These are phyloP conservation scores for Hyphopichia homilentoma DNA, from an alignment of 805 yeast species.

Conservation along the genomic window DNA sequence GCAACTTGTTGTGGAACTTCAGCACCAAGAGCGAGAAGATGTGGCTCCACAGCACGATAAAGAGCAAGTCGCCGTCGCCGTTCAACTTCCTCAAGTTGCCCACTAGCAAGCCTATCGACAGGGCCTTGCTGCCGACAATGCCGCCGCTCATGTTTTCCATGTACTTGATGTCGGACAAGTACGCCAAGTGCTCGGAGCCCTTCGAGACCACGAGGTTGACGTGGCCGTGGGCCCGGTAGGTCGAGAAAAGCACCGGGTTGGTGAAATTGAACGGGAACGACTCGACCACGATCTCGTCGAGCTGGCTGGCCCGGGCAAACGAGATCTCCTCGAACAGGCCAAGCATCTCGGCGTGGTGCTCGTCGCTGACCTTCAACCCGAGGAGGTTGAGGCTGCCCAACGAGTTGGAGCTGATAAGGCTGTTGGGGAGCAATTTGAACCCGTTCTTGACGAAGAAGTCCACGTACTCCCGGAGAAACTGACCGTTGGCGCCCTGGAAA, in stretches of 20 bases:
- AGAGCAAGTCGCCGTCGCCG: constrained; percentile 44
- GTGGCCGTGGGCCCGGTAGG: constrained; percentile 18
- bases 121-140: constrained; percentile 12
- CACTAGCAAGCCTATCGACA: constrained; percentile 34
- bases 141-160: constrained; percentile 47
- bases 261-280: constrained; percentile 29
- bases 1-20: neutral
- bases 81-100: constrained; percentile 35
- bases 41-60: constrained; percentile 25
- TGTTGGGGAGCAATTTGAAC: constrained; percentile 19
- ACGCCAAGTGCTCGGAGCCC: constrained; percentile 12
- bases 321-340: constrained; percentile 1
- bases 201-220: constrained; percentile 20
- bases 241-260: constrained; percentile 25
- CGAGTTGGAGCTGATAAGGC: constrained; percentile 5
- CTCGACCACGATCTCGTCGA: constrained; percentile 12
- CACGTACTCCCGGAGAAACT: constrained; percentile 6
- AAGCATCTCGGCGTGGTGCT: no score
- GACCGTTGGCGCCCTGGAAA: constrained; percentile 1
- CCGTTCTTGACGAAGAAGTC: constrained; percentile 17
- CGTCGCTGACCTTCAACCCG: constrained; percentile 1
- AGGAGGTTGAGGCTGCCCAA: constrained; percentile 3
- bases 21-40: constrained; percentile 7
- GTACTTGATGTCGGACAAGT: constrained; percentile 37
- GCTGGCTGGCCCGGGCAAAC: constrained; percentile 1